Conservation (phyloP, 371 early-diverging fungal species). For the Entomophthora muscae region DNA sequence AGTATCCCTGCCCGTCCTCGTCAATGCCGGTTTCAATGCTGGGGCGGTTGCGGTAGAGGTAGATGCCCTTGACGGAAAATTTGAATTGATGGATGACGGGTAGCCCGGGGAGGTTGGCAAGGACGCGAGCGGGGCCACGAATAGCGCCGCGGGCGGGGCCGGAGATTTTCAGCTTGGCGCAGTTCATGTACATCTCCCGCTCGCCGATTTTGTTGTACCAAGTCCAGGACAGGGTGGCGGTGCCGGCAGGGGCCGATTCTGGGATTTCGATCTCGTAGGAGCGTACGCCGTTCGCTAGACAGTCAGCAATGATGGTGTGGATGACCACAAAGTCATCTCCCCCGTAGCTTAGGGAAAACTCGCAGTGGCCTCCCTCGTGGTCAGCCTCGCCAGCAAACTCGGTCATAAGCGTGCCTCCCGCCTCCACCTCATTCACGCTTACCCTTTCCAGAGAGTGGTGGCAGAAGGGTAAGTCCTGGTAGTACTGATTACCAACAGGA, state of each 20-base stretch:
- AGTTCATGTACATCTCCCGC: conserved; percentile 48
- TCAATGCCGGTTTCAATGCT: neutral
- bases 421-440: conserved; percentile 2
- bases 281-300: conserved; percentile 3
- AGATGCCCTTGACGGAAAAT: neutral
- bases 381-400: conserved; percentile 7
- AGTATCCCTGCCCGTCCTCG: neutral
- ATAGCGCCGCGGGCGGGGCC: conserved; percentile 8
- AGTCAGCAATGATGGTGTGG: conserved; percentile 1
- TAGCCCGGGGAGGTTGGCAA: conserved; percentile 23
- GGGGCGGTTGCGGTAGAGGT: neutral
- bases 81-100: conserved; percentile 20
- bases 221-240: conserved; percentile 19
- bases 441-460: neutral
- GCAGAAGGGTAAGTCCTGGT: neutral
- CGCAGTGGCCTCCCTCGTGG: conserved; percentile 10
- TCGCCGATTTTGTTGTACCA: conserved; percentile 40
- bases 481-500: neutral
- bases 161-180: conserved; percentile 32
- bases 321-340: conserved; percentile 7
- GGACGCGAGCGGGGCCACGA: conserved; percentile 25
- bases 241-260: conserved; percentile 15
- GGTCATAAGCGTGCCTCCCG: conserved; percentile 16
- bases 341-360: conserved; percentile 5
- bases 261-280: conserved; percentile 21